Base-by-base conservation (phyloP, 805 yeast genomes). In the Lipomyces kockii region DNA sequence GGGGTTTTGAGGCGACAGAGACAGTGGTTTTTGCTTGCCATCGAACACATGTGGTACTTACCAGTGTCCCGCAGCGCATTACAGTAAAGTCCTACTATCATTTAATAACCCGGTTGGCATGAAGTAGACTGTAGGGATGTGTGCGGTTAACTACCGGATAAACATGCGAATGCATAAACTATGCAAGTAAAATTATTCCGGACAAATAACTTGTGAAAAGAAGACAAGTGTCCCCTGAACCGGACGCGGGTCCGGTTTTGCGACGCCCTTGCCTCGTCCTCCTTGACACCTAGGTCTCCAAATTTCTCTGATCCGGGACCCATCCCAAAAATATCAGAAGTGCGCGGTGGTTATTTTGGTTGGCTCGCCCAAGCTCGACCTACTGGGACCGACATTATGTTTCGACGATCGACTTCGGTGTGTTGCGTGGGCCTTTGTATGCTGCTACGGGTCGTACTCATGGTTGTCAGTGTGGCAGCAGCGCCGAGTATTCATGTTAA, bases 401-500 rank as follows among this genome's bases (percentile, higher is more conserved):
- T 43, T 43, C 49, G 49, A 17, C 49, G 11, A 43, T 43, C 9
- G 49, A n/a, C 49, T 43, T 7, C 49, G 22, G 49, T 43, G 22
- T 43, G 11, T n/a, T 43, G 49, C 22, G 3, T n/a, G 22, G 49
- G 22, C 6, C 20, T n/a, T 43, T 17, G 49, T 1, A 43, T 43
- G 20, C 11, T n/a, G 49, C 49, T 43, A 3, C 22, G 8, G 22
- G 49, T n/a, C 22, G 9, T 43, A 6, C 49, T 43, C 14, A 6
- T n/a, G 20, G 61, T 8, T 4, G 14, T 27, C 55, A 53, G 53
- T 46, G 62, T 39, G 29, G 58, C 51, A 7, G 70, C 70, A 27
- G n/a, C 62, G 22, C 62, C 70, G 4, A 57, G 58, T 49, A 56
- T 68, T 25, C 51, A 62, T 29, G 6, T 69, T 37, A 52, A 37